These are phyloP conservation scores for Phyllostachys edulis DNA, from an alignment of 176 grass and related monocot species.

Conservation along the genomic window DNA sequence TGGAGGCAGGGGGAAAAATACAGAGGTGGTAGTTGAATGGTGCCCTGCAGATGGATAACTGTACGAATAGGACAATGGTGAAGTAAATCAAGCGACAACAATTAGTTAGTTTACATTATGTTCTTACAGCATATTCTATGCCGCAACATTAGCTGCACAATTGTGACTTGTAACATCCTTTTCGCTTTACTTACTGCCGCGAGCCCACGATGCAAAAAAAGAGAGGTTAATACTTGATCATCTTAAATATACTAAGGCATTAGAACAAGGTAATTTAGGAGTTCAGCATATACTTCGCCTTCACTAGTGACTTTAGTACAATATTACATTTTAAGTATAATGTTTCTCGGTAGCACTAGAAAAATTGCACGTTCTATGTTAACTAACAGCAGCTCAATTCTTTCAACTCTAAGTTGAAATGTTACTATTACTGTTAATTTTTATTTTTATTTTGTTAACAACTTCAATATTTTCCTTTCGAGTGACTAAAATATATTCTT, in stretches of 20 bases:
- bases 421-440: neutral
- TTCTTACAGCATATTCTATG: neutral
- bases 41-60: neutral
- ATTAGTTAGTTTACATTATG: neutral
- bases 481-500: neutral
- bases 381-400: neutral
- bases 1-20: neutral
- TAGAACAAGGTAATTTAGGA: neutral
- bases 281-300: neutral
- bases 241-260: neutral
- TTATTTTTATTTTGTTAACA: neutral
- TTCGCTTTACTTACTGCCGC: neutral
- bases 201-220: neutral
- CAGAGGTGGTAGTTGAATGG: neutral
- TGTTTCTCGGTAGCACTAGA: neutral
- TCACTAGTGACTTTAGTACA: neutral
- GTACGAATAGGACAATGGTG: neutral
- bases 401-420: neutral
- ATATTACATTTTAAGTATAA: neutral
- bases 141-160: neutral
- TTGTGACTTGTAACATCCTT: neutral
- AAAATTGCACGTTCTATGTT: neutral
- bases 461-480: neutral
- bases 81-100: neutral
- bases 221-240: neutral